Conservation (phyloP, 805 yeast species). For the Yamadazyma kitorensis region DNA sequence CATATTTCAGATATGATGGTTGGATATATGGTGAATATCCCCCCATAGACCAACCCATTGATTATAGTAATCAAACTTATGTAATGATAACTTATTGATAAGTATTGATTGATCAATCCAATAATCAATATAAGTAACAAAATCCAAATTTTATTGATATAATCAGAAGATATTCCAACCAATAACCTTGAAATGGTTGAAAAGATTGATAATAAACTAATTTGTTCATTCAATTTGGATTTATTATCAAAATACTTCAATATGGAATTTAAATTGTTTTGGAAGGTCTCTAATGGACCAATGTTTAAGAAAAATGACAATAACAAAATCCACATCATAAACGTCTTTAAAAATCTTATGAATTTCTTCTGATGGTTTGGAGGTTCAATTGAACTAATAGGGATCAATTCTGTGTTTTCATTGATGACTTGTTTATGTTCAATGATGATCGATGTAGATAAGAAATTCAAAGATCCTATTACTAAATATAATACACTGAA, state of each 20-base stretch:
- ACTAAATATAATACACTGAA: constrained; percentile 53
- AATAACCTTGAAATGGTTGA: constrained; percentile 70
- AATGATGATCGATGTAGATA: constrained; percentile 62
- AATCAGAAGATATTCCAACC: constrained; percentile 70
- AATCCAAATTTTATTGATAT: constrained; percentile 35
- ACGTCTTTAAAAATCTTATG: constrained; percentile 45
- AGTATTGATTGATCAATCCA: constrained; percentile 33
- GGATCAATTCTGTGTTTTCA: constrained; percentile 26
- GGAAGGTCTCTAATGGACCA: constrained; percentile 85
- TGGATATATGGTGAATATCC: constrained; percentile 82
- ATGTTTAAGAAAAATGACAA: constrained; percentile 61
- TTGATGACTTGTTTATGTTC: constrained; percentile 29
- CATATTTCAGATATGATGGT: constrained; percentile 79
- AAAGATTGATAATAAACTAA: constrained; percentile 57
- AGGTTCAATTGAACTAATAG: constrained; percentile 32
- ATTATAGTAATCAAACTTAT: constrained; percentile 36
- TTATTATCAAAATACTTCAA: constrained; percentile 33
- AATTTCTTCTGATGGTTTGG: constrained; percentile 32
- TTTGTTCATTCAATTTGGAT: constrained; percentile 41
- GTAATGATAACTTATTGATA: constrained; percentile 15
- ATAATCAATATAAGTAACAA: constrained; percentile 22
- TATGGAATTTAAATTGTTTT: constrained; percentile 79
- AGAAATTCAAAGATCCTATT: constrained; percentile 59
- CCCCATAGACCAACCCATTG: constrained; percentile 77
- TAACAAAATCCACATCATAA: constrained; percentile 62